Evolutionary conservation across 2,329 filamentous ascomycete species (phyloP), one percentile per base, ranked within the genome.

Genomic region (Celoporthe dispersa): DNA sequence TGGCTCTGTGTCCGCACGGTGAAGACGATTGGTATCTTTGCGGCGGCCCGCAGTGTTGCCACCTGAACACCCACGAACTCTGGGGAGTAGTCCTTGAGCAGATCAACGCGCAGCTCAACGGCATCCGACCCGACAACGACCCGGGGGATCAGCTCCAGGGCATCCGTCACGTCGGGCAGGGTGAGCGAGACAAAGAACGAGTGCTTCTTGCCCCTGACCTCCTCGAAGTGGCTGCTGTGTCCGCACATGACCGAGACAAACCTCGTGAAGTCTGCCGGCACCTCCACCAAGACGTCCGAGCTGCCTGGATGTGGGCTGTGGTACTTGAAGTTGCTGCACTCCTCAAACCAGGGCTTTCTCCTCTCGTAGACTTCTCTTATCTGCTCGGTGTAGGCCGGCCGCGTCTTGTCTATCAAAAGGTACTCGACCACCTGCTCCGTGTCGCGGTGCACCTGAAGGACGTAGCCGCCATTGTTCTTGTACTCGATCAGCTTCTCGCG

Each of bases 101-200:
- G 84, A 80, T 99, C 96, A 4, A 97, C 93, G n/a, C 96, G 90
- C 66, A 99, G 82, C 80, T 99, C 96, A 14, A 98, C 93, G 3
- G 95, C 96, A 81, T 99, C 95, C 9, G 93, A 92, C 5, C 96
- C 96, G 55, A 97, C 90, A 16, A 92, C 89, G 59, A 94, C 91
- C 66, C 89, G 84, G 1, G 91, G 89, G 60, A 99, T 84, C 37
- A 91, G 82, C 28, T 90, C 84, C 11, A 89, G 78, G 39, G 90
- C 88, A 28, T 87, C 82, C 14, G 86, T 83, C 22, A 98, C 83
- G 74, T 93, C 88, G 1, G 94, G 93, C 66, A 96, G 84, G 0
- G 96, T 98, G 63, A 99, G 83, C 11, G 94, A 94, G 31, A 98
- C 92, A 76, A 99, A 99, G 84, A 97, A 98, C 28, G 93, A 96